Base-by-base conservation (phyloP, 805 yeast species). In the Saturnispora sekii region DNA sequence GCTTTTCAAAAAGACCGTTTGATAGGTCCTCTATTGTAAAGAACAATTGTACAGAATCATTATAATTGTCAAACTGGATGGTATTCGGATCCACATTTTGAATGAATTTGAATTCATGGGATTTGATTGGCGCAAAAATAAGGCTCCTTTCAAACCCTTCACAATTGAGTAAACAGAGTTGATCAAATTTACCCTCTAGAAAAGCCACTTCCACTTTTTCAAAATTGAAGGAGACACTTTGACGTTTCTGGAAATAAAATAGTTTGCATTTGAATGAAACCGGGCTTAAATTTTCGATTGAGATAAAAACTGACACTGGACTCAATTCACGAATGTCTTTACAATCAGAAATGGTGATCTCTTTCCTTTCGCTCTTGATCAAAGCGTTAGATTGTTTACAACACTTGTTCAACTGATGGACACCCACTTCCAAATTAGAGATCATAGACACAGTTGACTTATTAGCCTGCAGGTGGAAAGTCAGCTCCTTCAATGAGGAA, bases 61-160 rank as follows among this genome's bases (percentile, higher is more conserved):
- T 17, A 12, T 32, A 33, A 12, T 34, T 18, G 14, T 43, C 42
- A 32, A 43, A 38, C 31, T 43, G 42, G 29, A 43, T 32, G 4
- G 46, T 38, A 15, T 32, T 43, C 5, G 41, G 43, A 18, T 54
- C 54, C 7, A 50, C 45, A 16, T 51, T 52, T 26, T 45, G 47
- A 16, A 38, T 33, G 44, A 60, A 51, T 10, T 31, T 46, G 10
- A 67, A 52, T 40, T 63, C 67, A 10, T 51, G 48, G n/a, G 45
- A 43, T 32, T 55, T 51, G 21, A 67, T 49, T 17, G 64, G 63
- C 7, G 69, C 65, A 43, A 67, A 67, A 29, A 67, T 31, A 34
- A 67, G 45, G 6, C 62, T 51, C 18, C 61, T 53, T 5, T 59
- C 60, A 32, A 51, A 47, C 7, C 57, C 55, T 31, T 64, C 63